Percentiles rank a stretch among this genome's conserved stretches.
Evolutionary conservation across 257 asterid species (phyloP).

Genomic region (Jasminum sambac): DNA sequence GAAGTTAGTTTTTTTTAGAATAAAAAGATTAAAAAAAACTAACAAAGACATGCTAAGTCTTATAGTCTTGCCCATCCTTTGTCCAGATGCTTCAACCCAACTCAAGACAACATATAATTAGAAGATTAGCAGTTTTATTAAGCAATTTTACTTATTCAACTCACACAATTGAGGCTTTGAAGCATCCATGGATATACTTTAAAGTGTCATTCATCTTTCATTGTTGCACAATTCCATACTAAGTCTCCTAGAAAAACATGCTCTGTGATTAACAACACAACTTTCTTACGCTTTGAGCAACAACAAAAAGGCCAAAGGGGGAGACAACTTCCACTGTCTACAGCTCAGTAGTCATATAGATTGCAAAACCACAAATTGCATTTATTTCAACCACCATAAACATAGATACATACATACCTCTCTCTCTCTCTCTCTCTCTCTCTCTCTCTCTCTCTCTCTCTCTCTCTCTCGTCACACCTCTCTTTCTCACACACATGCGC

Average conservation of each 20-base stretch:
- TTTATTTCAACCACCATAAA: constrained; percentile 3
- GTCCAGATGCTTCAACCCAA: background rate
- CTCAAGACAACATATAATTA: background rate
- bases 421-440: no score
- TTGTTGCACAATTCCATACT: background rate
- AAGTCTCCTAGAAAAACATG: background rate
- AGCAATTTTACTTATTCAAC: background rate
- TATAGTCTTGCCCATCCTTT: background rate
- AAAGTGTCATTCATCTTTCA: background rate
- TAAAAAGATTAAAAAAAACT: no score
- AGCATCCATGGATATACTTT: background rate
- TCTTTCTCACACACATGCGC: no score
- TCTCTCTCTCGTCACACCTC: no score
- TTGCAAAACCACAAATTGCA: constrained; percentile 22
- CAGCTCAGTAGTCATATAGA: constrained; percentile 29
- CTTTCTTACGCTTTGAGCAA: background rate
- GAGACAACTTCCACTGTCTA: constrained; percentile 12
- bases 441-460: no score
- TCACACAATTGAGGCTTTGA: background rate
- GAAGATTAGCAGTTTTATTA: background rate
- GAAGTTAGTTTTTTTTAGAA: no score
- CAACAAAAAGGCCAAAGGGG: background rate
- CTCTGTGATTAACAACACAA: background rate
- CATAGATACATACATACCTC: no score
- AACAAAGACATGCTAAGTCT: no score